Evolutionary conservation across 306 rosid genomes (phyloP).

Genomic region (Lathyrus aphaca): DNA sequence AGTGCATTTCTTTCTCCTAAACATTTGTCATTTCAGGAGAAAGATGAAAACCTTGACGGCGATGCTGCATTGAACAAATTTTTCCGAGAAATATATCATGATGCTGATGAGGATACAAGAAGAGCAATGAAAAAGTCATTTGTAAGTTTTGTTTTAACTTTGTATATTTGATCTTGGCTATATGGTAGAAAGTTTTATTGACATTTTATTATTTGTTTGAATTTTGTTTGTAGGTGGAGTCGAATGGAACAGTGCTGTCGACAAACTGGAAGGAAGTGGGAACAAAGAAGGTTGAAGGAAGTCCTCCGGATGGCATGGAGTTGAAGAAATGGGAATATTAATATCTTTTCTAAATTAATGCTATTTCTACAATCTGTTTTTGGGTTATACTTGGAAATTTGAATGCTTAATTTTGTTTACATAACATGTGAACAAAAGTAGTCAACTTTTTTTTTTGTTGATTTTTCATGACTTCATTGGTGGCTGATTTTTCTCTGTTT

Average conservation of each 20-base stretch:
- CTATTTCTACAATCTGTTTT: slow-evolving; percentile 18
- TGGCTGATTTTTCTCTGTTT: not conserved
- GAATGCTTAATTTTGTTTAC: slow-evolving; percentile 19
- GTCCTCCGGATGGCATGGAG: slow-evolving; percentile 98
- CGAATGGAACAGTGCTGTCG: slow-evolving; percentile 88
- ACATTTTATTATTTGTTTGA: not conserved
- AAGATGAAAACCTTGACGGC: slow-evolving; percentile 93
- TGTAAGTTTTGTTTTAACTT: slow-evolving; percentile 49
- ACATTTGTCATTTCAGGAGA: slow-evolving; percentile 61
- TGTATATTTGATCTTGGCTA: not conserved
- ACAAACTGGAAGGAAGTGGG: slow-evolving; percentile 99
- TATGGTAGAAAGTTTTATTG: not conserved
- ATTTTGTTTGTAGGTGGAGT: slow-evolving; percentile 62
- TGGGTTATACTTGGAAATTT: slow-evolving; percentile 37
- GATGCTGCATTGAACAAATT: slow-evolving; percentile 95
- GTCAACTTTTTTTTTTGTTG: not conserved
- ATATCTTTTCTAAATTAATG: slow-evolving; percentile 1
- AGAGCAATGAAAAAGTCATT: slow-evolving; percentile 94
- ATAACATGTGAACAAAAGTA: not conserved
- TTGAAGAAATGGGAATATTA: slow-evolving; percentile 85
- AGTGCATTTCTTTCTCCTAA: slow-evolving; percentile 23
- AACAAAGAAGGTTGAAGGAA: slow-evolving; percentile 87
- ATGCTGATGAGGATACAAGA: slow-evolving; percentile 93
- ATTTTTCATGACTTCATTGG: slow-evolving; percentile 8
- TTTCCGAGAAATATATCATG: slow-evolving; percentile 83